A percentile compares a stretch with the other conserved stretches of the same genome.
Evolutionary conservation across 139 green algal species (phyloP).

Genomic region (Coelastrella sp.): DNA sequence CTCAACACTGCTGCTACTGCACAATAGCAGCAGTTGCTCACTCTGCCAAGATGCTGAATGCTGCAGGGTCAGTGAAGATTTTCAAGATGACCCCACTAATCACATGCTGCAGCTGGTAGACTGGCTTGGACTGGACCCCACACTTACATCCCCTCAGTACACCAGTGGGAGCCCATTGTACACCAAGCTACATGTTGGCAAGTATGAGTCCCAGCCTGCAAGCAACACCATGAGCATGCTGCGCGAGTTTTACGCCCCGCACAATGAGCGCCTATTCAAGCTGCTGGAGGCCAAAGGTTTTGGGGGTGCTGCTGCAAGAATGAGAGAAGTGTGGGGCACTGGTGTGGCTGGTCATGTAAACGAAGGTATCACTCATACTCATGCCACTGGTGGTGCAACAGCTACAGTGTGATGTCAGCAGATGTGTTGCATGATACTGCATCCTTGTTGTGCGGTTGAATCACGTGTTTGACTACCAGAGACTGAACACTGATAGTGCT

Average conservation of each 20-base stretch:
- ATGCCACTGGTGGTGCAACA: too few relatives aligned
- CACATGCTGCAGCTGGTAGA: neutral
- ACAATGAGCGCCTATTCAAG: constrained; percentile 1
- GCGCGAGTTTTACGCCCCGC: neutral
- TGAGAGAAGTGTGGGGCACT: neutral
- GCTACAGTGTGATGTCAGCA: too few relatives aligned
- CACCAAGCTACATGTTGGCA: neutral
- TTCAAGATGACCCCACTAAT: neutral
- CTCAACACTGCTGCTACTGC: too few relatives aligned
- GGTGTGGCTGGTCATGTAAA: too few relatives aligned
- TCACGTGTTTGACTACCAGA: too few relatives aligned
- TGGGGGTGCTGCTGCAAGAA: neutral
- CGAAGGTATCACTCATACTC: too few relatives aligned
- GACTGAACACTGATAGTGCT: too few relatives aligned
- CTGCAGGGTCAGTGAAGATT: neutral
- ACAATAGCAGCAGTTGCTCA: neutral
- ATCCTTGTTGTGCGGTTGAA: too few relatives aligned
- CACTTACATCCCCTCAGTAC: neutral
- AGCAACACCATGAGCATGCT: neutral
- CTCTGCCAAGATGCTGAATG: neutral
- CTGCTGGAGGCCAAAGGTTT: constrained; percentile 2
- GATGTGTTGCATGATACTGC: too few relatives aligned
- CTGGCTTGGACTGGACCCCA: neutral
- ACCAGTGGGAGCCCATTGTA: neutral
- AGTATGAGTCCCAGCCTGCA: neutral